These are phyloP conservation scores for Aegilops umbellulata DNA, from an alignment of 176 grass and related monocot species.

Conservation along the genomic window DNA sequence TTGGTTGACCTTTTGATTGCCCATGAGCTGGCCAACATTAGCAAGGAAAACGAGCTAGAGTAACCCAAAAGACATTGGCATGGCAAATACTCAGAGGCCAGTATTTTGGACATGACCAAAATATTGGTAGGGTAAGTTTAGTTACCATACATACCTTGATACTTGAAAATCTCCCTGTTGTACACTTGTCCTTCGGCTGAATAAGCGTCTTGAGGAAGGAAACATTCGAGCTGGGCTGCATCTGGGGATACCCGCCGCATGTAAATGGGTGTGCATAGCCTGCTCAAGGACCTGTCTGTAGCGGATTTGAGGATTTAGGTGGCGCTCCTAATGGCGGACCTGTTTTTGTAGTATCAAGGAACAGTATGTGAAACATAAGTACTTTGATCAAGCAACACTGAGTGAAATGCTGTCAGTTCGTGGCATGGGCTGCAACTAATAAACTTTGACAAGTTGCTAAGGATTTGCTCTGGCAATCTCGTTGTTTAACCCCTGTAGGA, in stretches of 20 bases:
- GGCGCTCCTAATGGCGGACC: not conserved
- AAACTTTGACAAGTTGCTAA: not conserved
- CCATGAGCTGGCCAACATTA: not conserved
- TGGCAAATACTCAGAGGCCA: not conserved
- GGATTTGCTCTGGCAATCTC: not conserved
- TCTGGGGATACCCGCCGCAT: not conserved
- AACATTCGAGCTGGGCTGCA: not conserved
- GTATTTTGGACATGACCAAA: not conserved
- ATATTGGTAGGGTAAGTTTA: not conserved
- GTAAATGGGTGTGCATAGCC: not conserved
- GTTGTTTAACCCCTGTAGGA: not conserved
- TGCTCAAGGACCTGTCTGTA: not conserved
- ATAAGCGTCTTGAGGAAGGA: not conserved
- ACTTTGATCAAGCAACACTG: not conserved
- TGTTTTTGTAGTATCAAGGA: constrained; percentile 10
- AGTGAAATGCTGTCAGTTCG: not conserved
- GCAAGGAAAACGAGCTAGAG: not conserved
- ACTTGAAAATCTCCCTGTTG: not conserved
- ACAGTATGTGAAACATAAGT: constrained; percentile 18
- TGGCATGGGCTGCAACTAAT: not conserved
- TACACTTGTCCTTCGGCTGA: not conserved
- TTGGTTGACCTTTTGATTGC: not conserved
- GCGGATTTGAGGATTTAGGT: not conserved
- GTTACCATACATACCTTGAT: not conserved
- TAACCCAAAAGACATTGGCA: not conserved